Percentiles rank a stretch among this genome's conserved stretches.
Conservation (phyloP, 129 eudicot species). For the Kitagawia praeruptora region DNA sequence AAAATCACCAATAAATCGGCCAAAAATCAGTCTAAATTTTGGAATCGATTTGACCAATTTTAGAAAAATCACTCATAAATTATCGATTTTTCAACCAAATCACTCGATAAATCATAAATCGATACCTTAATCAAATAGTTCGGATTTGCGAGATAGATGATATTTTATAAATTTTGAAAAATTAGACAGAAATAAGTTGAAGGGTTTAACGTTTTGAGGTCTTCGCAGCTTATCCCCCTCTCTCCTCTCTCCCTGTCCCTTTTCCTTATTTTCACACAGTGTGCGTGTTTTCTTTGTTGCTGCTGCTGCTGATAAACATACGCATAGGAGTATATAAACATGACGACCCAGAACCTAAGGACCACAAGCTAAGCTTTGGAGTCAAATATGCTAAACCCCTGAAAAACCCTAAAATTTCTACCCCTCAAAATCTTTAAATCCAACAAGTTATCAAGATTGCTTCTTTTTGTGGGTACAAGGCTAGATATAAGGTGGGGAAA, state of each 20-base stretch:
- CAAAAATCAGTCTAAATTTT: no score
- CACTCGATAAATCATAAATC: no score
- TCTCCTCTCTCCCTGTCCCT: neutral
- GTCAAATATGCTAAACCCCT: slow-evolving; percentile 9
- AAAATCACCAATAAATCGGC: no score
- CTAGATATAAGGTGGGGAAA: slow-evolving; percentile 32
- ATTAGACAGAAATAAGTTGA: no score
- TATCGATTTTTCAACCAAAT: no score
- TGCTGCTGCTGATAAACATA: neutral
- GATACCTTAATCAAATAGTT: no score
- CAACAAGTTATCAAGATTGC: slow-evolving; percentile 64
- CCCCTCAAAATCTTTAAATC: slow-evolving; percentile 7
- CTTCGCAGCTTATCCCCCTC: neutral
- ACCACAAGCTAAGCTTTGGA: neutral
- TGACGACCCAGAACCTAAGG: neutral
- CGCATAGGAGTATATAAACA: neutral
- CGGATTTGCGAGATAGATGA: no score
- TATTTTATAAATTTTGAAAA: no score
- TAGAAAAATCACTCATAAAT: no score
- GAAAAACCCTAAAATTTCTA: slow-evolving; percentile 18
- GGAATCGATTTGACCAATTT: no score
- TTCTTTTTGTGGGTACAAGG: slow-evolving; percentile 8
- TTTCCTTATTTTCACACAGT: neutral
- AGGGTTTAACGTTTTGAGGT: slow-evolving; percentile 6
- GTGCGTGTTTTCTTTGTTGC: neutral